phyloP scores from a whole-genome alignment of 305 asterid genomes.

The Withania somnifera region DNA sequence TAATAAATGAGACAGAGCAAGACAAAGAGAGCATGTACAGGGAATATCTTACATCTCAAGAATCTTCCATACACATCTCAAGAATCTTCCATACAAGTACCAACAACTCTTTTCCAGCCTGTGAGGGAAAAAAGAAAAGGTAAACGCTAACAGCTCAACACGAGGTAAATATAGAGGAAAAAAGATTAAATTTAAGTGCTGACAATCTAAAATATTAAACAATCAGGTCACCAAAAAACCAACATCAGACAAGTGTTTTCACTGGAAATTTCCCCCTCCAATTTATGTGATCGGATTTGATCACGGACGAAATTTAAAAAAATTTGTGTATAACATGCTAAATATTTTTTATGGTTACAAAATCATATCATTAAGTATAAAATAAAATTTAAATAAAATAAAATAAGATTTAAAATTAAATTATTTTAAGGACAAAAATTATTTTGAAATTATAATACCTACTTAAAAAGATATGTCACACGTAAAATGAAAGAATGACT shows the following conservation, averaged over 20 bases:
- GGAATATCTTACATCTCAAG: constrained; percentile 19
- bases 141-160: background rate
- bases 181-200: background rate
- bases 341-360: too few relatives aligned
- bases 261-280: background rate
- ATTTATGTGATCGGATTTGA: too few relatives aligned
- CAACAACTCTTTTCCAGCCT: constrained; percentile 1
- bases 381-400: background rate
- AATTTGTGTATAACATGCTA: background rate
- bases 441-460: background rate
- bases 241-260: too few relatives aligned
- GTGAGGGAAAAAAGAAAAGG: background rate
- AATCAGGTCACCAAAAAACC: background rate
- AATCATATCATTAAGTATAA: background rate
- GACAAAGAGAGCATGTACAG: background rate
- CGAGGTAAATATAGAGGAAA: background rate
- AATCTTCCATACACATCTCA: constrained; percentile 16
- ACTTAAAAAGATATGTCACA: background rate
- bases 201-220: background rate
- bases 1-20: constrained; percentile 6
- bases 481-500: background rate
- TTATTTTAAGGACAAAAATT: background rate
- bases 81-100: constrained; percentile 6
- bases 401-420: background rate
- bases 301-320: too few relatives aligned